Percentiles rank a stretch among this genome's conserved stretches.
Conservation (phyloP, 2,329 filamentous ascomycete species). For the Colletotrichum eleusines region DNA sequence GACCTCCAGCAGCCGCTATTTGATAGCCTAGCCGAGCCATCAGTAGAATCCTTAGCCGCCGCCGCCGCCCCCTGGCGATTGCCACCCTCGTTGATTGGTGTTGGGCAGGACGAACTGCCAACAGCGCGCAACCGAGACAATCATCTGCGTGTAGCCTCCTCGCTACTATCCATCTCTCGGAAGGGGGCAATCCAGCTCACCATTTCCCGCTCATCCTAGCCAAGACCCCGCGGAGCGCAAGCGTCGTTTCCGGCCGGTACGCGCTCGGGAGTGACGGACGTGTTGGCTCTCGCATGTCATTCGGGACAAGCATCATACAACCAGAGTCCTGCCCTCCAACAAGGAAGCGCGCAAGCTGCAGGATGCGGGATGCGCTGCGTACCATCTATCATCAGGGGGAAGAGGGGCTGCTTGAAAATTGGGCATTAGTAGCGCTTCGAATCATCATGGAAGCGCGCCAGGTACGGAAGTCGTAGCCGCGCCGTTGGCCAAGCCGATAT, state of each 20-base stretch:
- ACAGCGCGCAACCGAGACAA: neutral
- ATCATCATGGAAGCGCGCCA: neutral
- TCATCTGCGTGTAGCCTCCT: neutral
- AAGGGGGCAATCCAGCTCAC: too few species aligned
- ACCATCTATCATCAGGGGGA: neutral
- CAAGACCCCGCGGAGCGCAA: neutral
- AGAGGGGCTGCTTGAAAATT: neutral
- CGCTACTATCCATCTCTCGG: neutral
- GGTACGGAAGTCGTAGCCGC: slow-evolving; percentile 3
- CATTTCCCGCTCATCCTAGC: neutral
- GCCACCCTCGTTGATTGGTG: slow-evolving; percentile 13
- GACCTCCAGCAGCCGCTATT: slow-evolving; percentile 27
- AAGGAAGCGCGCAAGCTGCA: slow-evolving; percentile 13
- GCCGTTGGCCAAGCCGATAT: neutral
- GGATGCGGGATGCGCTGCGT: neutral
- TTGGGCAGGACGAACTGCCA: neutral
- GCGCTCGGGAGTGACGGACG: neutral
- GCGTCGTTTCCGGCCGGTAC: neutral
- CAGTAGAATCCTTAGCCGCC: slow-evolving; percentile 31
- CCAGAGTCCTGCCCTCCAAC: neutral
- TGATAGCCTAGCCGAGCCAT: slow-evolving; percentile 15
- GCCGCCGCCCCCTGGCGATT: slow-evolving; percentile 24
- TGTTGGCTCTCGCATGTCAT: neutral
- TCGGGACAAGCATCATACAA: neutral
- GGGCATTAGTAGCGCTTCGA: neutral